Percentiles rank a stretch among this genome's conserved stretches.
Conservation (phyloP, 805 yeast species). For the Zygosaccharomyces gambellarensis region DNA sequence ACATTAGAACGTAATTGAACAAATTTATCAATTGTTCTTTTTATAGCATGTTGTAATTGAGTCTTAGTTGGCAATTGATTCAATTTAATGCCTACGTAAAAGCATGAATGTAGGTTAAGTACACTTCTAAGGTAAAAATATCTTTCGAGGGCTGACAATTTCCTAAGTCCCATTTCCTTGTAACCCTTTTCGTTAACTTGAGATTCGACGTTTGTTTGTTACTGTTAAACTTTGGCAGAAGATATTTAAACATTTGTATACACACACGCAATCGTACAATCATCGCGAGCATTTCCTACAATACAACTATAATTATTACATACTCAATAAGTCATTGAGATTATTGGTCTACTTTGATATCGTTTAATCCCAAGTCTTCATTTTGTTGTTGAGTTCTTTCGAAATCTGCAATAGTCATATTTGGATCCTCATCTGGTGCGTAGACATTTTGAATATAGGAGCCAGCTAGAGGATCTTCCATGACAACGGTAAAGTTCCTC, state of each 20-base stretch:
- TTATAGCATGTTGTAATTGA: conserved; percentile 14
- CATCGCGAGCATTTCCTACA: background rate
- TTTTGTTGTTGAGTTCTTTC: conserved; percentile 87
- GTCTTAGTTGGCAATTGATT: conserved; percentile 16
- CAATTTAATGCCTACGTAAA: conserved; percentile 21
- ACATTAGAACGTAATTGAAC: conserved; percentile 22
- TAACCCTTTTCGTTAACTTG: background rate
- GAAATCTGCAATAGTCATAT: conserved; percentile 84
- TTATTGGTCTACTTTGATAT: conserved; percentile 34
- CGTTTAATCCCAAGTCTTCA: conserved; percentile 79
- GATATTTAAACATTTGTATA: background rate
- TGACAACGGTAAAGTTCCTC: conserved; percentile 70
- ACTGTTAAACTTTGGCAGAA: background rate
- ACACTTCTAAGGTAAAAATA: conserved; percentile 25
- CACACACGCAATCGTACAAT: background rate
- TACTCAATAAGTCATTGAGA: background rate
- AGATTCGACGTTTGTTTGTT: background rate
- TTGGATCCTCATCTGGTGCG: conserved; percentile 97
- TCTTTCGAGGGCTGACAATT: conserved; percentile 19
- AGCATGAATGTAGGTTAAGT: conserved; percentile 27
- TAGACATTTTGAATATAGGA: conserved; percentile 96
- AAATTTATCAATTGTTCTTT: conserved; percentile 9
- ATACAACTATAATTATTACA: background rate
- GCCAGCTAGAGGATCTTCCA: conserved; percentile 94
- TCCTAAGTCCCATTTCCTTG: background rate